phyloP scores from a whole-genome alignment of 2,329 filamentous ascomycete species.

The Cytospora schulzeri region DNA sequence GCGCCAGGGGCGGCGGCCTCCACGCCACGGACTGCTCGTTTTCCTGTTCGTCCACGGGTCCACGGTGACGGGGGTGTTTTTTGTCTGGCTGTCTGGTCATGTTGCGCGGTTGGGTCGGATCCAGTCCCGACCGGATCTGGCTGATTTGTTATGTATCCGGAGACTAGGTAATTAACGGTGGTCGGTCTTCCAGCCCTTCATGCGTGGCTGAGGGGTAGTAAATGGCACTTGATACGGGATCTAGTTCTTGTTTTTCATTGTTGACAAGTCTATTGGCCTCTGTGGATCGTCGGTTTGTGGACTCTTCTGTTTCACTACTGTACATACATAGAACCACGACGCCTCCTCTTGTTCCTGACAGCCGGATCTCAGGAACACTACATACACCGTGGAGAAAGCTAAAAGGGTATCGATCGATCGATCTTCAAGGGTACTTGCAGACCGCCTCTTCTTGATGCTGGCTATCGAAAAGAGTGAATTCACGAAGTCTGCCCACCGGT shows the following conservation, averaged over 20 bases:
- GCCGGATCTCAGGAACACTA: conserved; percentile 5
- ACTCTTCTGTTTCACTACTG: not conserved
- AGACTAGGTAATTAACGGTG: not conserved
- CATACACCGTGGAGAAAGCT: not conserved
- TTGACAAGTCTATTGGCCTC: not conserved
- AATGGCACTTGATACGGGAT: not conserved
- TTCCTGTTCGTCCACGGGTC: not conserved
- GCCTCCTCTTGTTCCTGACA: not conserved
- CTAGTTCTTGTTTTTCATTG: not conserved
- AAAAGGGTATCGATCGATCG: not conserved
- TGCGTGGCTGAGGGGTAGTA: not conserved
- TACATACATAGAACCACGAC: not conserved
- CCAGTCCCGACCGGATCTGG: not conserved
- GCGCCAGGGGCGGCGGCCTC: conserved; percentile 12
- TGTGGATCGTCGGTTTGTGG: not conserved
- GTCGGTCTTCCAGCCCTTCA: not conserved
- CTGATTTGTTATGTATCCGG: not conserved
- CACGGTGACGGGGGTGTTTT: too few relatives aligned
- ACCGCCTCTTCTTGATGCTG: conserved; percentile 17
- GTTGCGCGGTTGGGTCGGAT: not conserved
- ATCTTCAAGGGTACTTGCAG: conserved; percentile 2
- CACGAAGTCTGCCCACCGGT: conserved; percentile 2
- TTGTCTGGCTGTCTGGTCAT: not conserved
- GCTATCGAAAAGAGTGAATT: not conserved
- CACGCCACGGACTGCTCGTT: not conserved